Conservation (phyloP, 306 rosid species). For the Cucurbita pepo region DNA sequence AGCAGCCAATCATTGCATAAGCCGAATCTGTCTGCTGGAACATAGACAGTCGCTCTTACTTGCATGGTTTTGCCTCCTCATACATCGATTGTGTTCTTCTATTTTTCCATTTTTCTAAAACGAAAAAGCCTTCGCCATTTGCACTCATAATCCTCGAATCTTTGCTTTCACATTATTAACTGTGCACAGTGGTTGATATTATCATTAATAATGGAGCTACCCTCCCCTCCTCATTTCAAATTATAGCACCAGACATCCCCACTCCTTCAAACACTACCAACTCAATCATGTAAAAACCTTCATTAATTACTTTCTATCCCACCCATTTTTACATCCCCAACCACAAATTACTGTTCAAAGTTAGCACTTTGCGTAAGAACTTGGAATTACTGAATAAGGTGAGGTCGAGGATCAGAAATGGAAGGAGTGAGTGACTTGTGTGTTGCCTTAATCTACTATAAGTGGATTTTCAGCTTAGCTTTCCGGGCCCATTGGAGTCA, state of each 20-base stretch:
- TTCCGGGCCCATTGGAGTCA: background rate
- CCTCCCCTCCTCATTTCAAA: background rate
- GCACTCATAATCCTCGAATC: background rate
- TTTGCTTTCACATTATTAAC: background rate
- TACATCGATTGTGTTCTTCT: background rate
- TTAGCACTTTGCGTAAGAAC: background rate
- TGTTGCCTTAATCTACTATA: background rate
- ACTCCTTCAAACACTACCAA: background rate
- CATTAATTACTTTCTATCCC: background rate
- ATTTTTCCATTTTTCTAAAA: background rate
- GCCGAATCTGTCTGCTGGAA: conserved; percentile 11
- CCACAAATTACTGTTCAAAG: background rate
- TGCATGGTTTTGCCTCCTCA: conserved; percentile 14
- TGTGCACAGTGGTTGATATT: background rate
- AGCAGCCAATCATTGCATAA: conserved; percentile 11
- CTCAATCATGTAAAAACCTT: background rate
- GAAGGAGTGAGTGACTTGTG: background rate
- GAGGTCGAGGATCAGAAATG: background rate
- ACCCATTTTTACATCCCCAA: background rate
- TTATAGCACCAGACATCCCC: background rate
- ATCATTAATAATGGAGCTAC: background rate
- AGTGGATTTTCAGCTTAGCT: background rate
- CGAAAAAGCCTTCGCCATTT: background rate
- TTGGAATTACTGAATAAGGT: background rate
- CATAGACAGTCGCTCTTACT: conserved; percentile 22